Conservation (phyloP, 2,329 filamentous ascomycete genomes). For the Fulvia fulva region DNA sequence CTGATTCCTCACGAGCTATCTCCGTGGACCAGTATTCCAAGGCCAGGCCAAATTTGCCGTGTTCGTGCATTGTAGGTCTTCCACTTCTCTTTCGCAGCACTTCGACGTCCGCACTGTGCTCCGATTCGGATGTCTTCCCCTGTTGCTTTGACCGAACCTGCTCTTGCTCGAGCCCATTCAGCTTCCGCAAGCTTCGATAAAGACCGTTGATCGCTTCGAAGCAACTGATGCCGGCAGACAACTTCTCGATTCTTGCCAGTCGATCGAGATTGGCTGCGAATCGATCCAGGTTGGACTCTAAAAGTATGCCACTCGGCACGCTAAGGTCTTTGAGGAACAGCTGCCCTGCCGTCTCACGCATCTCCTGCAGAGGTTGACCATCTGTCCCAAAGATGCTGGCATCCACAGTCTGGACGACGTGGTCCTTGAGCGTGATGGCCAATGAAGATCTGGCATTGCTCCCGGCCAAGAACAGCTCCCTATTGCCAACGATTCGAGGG, state of each 20-base stretch:
- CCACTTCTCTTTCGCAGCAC: conserved; percentile 69
- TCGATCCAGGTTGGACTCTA: conserved; percentile 64
- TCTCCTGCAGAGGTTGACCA: conserved; percentile 44
- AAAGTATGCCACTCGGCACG: conserved; percentile 56
- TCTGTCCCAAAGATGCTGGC: conserved; percentile 56
- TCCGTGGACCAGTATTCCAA: conserved; percentile 66
- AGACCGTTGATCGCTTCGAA: conserved; percentile 73
- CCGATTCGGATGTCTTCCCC: conserved; percentile 29
- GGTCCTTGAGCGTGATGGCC: conserved; percentile 30
- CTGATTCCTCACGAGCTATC: conserved; percentile 33
- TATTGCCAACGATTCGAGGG: conserved; percentile 26
- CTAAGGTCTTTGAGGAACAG: conserved; percentile 65
- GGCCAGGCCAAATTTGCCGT: conserved; percentile 63
- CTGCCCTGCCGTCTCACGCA: conserved; percentile 58
- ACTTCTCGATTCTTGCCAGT: conserved; percentile 65
- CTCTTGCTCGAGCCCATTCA: conserved; percentile 68
- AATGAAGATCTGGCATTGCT: conserved; percentile 30
- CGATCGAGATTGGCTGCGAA: conserved; percentile 70
- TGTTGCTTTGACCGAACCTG: conserved; percentile 45
- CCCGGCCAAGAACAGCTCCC: conserved; percentile 36
- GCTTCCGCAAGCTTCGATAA: conserved; percentile 62
- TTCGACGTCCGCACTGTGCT: conserved; percentile 39
- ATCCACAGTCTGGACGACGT: conserved; percentile 50
- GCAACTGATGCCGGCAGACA: conserved; percentile 69
- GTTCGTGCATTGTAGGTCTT: conserved; percentile 65